phyloP scores from a whole-genome alignment of 2,329 filamentous ascomycete genomes.

The Diatrype stigma region DNA sequence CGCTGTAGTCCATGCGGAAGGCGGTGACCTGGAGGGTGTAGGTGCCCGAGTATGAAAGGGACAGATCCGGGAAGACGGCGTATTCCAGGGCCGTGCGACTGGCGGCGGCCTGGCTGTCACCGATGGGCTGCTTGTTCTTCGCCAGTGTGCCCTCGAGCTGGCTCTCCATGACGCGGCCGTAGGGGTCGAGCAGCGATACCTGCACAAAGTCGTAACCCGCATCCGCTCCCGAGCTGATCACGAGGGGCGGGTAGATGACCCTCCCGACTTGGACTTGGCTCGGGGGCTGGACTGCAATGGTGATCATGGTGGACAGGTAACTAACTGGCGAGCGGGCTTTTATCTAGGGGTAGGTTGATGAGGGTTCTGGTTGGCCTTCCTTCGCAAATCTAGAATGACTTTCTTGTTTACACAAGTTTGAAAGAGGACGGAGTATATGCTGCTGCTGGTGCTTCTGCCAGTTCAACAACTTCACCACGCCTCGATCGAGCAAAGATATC shows the following conservation, averaged over 20 bases:
- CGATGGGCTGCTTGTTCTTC: slow-evolving; percentile 10
- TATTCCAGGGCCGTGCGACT: slow-evolving; percentile 12
- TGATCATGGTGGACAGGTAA: slow-evolving; percentile 19
- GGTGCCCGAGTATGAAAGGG: slow-evolving; percentile 14
- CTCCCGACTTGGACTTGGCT: slow-evolving; percentile 17
- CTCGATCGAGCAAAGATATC: too few species aligned
- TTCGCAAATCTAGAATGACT: too few species aligned
- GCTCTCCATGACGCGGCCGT: slow-evolving; percentile 14
- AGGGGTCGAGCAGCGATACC: slow-evolving; percentile 17
- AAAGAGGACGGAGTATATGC: too few species aligned
- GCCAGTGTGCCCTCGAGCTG: slow-evolving; percentile 17
- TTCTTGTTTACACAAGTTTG: too few species aligned
- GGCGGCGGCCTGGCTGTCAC: slow-evolving; percentile 8
- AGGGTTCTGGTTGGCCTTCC: too few species aligned
- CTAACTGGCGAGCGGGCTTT: too few species aligned
- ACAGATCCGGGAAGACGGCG: slow-evolving; percentile 19
- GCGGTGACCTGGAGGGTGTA: slow-evolving; percentile 18
- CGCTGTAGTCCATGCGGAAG: slow-evolving; percentile 18
- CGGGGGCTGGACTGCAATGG: slow-evolving; percentile 21
- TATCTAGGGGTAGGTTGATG: too few species aligned
- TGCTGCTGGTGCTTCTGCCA: too few species aligned
- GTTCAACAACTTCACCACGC: too few species aligned
- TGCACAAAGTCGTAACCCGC: slow-evolving; percentile 19
- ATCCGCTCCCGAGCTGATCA: slow-evolving; percentile 14
- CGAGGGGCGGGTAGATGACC: slow-evolving; percentile 22